Base-by-base conservation (phyloP, 371 early-diverging fungal genomes). In the Apophysomyces ossiformis region DNA sequence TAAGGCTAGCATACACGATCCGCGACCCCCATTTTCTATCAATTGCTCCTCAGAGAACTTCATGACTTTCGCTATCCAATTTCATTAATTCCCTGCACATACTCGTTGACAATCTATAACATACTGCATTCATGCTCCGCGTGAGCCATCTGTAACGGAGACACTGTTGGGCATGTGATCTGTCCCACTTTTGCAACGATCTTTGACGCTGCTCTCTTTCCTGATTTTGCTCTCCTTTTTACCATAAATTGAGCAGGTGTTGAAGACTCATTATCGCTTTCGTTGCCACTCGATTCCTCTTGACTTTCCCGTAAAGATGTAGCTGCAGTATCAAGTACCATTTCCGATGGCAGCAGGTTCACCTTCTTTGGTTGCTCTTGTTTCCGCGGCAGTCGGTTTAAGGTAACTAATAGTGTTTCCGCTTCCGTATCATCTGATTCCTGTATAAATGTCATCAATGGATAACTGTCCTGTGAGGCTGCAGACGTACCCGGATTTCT, bases 1-100 rank as follows among this genome's bases (percentile, higher is more conserved):
- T 35, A 92, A 72, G 37, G 83, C 85, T 75, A 92, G 71, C 79
- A 87, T 79, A 26, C 90, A 85, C 3, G 86, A 78, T n/a, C 92
- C 86, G 21, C 92, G 81, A 1, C 93, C 95, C 9, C 89, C 93
- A 74, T 93, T 93, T 70, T 93, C 94, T 62, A 90, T 81, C 82
- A 91, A 76, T 61, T 88, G 89, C 38, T 85, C 87, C 21, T 88
- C 87, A 58, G 80, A 81, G 15, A 87, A 85, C 7, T 90, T 91
- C 39, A 85, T 88, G 46, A 87, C 86, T 6, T 60, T 60, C 0
- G 77, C 66, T 69, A 85, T 1, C 46, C 47, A 47, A 13, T 43
- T 47, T 7, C 21, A 50, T 21, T 9, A 18, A 59, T 38, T 9
- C 32, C 32, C 16, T 59, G 36, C 38, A 39, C 7, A 18, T 38